Evolutionary conservation across 75 land plant species (phyloP).

Genomic region (Selaginella moellendorffii): DNA sequence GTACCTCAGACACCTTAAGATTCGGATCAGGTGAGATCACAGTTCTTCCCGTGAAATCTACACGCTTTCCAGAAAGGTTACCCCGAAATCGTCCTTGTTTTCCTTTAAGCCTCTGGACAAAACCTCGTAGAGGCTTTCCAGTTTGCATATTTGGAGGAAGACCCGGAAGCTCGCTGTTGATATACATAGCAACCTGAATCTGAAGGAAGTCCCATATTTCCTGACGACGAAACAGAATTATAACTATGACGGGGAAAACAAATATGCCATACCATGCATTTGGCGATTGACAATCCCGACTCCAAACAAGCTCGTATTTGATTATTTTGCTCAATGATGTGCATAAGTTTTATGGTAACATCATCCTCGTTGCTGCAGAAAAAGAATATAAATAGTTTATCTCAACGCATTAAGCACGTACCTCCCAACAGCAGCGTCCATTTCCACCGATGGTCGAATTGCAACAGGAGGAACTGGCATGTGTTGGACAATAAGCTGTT

Average conservation of each 20-base stretch:
- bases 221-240: constrained; percentile 19
- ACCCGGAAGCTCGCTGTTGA: constrained; percentile 84
- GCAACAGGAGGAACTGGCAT: constrained; percentile 66
- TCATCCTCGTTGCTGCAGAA: constrained; percentile 80
- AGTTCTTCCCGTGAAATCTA: constrained; percentile 92
- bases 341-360: constrained; percentile 39
- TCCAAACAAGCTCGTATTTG: constrained; percentile 38
- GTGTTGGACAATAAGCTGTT: constrained; percentile 71
- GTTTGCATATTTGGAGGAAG: constrained; percentile 26
- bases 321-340: constrained; percentile 48
- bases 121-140: constrained; percentile 50
- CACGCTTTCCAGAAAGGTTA: constrained; percentile 92
- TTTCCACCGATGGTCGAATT: constrained; percentile 69
- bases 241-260: too few species aligned
- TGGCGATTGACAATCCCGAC: constrained; percentile 19
- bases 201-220: constrained; percentile 68
- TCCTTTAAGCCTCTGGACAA: constrained; percentile 89
- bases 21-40: constrained; percentile 99
- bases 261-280: constrained; percentile 40
- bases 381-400: background rate
- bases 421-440: constrained; percentile 56
- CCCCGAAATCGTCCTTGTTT: constrained; percentile 96
- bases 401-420: too few species aligned
- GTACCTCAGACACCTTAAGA: constrained; percentile 85
- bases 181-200: constrained; percentile 57